Conservation (phyloP, 768 basidiomycete species). For the Lactifluus subvellereus region DNA sequence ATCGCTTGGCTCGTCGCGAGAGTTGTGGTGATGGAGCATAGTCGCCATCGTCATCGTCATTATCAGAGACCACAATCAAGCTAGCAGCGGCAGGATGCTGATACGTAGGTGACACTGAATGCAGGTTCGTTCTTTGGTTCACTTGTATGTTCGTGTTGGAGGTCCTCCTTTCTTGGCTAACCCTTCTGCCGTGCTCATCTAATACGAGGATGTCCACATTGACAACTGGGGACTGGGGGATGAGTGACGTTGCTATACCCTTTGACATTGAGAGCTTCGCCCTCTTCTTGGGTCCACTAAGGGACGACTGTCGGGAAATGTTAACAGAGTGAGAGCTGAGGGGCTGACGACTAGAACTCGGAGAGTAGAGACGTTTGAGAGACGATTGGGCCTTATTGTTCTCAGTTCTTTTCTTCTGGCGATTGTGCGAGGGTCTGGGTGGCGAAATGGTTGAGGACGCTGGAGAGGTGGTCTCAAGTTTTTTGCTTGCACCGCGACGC, state of each 20-base stretch:
- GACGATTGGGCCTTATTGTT: conserved; percentile 3
- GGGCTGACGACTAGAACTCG: conserved; percentile 34
- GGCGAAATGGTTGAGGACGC: conserved; percentile 10
- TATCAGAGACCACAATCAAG: conserved; percentile 17
- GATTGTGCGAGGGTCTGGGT: conserved; percentile 14
- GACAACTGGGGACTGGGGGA: conserved; percentile 41
- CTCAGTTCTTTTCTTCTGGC: conserved; percentile 21
- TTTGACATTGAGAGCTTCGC: conserved; percentile 10
- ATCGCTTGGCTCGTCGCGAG: conserved; percentile 21
- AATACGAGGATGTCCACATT: conserved; percentile 63
- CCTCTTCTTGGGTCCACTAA: conserved; percentile 28
- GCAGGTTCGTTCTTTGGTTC: conserved; percentile 28
- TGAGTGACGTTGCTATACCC: conserved; percentile 29
- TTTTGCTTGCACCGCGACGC: neutral
- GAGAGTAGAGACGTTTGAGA: neutral
- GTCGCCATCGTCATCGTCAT: conserved; percentile 27
- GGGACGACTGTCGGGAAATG: conserved; percentile 32
- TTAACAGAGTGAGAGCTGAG: conserved; percentile 38
- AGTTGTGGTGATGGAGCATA: conserved; percentile 13
- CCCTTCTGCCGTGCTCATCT: conserved; percentile 51
- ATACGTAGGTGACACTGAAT: conserved; percentile 5
- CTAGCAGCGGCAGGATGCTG: neutral
- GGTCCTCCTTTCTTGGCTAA: conserved; percentile 57
- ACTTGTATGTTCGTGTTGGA: conserved; percentile 41
- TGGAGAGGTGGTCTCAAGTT: neutral